Evolutionary conservation across 768 basidiomycete genomes (phyloP).

Genomic region (Collybiopsis confluens): DNA sequence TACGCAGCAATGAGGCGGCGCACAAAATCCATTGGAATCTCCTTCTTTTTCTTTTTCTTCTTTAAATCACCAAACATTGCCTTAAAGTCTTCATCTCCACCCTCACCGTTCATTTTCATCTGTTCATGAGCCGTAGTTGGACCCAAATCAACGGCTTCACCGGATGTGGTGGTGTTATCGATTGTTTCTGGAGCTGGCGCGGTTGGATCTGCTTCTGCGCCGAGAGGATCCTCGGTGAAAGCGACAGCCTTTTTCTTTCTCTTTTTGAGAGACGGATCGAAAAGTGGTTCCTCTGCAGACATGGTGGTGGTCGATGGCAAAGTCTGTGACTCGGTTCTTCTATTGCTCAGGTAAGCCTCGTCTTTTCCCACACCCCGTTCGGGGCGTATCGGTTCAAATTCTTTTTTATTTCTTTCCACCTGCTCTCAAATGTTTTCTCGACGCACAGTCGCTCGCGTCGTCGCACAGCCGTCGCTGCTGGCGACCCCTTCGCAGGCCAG

Average conservation of each 20-base stretch:
- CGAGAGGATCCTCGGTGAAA: conserved; percentile 80
- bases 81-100: conserved; percentile 68
- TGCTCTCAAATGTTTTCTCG: conserved; percentile 45
- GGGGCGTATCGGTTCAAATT: too few relatives aligned
- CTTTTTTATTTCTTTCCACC: too few relatives aligned
- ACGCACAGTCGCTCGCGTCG: conserved; percentile 38
- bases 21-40: conserved; percentile 80
- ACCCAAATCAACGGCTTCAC: conserved; percentile 73
- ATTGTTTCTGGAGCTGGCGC: conserved; percentile 70
- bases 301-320: conserved; percentile 26
- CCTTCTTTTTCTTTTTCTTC: conserved; percentile 94
- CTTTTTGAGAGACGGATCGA: conserved; percentile 82
- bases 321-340: conserved; percentile 9
- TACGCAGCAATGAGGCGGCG: conserved; percentile 22
- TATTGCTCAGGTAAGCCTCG: conserved; percentile 4
- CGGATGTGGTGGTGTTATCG: conserved; percentile 64
- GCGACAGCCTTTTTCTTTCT: conserved; percentile 85
- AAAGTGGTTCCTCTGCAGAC: conserved; percentile 71
- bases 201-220: conserved; percentile 79
- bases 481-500: conserved; percentile 54
- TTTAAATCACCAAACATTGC: conserved; percentile 86
- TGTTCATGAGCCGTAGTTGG: conserved; percentile 72
- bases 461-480: conserved; percentile 28
- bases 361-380: too few relatives aligned
- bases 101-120: conserved; percentile 52